Conservation (phyloP, 176 grass and related monocot species). For the Raddia distichophylla region DNA sequence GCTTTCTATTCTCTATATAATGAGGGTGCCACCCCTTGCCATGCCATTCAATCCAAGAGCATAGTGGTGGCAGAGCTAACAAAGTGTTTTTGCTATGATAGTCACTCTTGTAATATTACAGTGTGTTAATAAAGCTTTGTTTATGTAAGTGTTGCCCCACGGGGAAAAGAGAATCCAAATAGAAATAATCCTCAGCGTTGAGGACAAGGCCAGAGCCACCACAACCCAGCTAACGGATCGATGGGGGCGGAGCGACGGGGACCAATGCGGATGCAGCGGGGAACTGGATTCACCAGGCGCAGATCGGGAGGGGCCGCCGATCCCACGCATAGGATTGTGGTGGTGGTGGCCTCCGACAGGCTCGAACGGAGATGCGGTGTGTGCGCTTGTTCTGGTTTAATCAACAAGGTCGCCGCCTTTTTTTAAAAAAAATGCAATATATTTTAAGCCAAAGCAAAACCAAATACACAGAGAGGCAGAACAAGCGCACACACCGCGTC, state of each 20-base stretch:
- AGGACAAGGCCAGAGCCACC: slow-evolving; percentile 14
- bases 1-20: too few species aligned
- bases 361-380: slow-evolving; percentile 25
- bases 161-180: slow-evolving; percentile 17
- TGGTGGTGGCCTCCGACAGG: slow-evolving; percentile 28
- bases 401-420: too few species aligned
- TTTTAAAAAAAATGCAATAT: too few species aligned
- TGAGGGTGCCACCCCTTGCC: too few species aligned
- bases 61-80: too few species aligned
- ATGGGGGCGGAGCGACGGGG: background rate
- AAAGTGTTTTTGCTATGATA: too few species aligned
- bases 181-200: background rate
- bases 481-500: background rate
- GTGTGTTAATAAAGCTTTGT: too few species aligned
- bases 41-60: too few species aligned
- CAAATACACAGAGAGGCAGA: background rate
- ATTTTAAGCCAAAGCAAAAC: slow-evolving; percentile 49
- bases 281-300: background rate
- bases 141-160: background rate
- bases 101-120: too few species aligned
- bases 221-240: slow-evolving; percentile 24
- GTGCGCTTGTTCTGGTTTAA: background rate
- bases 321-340: background rate
- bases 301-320: slow-evolving; percentile 4
- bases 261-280: slow-evolving; percentile 10